Percentiles rank a stretch among this genome's conserved stretches.
Conservation (phyloP, 352 stramenopile genomes). For the Globisporangium irregulare region DNA sequence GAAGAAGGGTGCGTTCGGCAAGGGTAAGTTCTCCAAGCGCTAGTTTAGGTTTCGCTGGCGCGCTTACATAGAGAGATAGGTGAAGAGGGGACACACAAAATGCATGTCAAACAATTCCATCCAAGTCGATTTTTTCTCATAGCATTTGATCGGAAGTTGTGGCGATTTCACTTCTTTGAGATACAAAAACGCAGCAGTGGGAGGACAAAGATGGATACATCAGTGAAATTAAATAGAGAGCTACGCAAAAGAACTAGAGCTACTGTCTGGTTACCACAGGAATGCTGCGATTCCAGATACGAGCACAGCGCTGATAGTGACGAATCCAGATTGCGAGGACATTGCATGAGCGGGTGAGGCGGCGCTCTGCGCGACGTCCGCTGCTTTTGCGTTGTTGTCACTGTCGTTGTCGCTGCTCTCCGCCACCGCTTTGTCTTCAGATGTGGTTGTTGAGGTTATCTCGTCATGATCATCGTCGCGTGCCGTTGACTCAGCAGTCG, state of each 20-base stretch:
- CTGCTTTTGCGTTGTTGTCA: background rate
- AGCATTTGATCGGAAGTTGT: background rate
- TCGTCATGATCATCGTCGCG: background rate
- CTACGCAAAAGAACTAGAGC: background rate
- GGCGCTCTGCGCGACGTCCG: background rate
- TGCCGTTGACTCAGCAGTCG: background rate
- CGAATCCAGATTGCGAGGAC: background rate
- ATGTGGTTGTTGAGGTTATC: background rate
- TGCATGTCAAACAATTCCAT: background rate
- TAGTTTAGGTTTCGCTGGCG: background rate
- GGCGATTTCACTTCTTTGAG: background rate
- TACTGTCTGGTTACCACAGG: background rate
- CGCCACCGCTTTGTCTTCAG: background rate
- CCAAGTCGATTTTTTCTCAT: background rate
- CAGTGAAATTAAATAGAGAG: background rate
- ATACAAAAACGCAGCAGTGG: background rate
- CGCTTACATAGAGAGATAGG: background rate
- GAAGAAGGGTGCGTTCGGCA: conserved; percentile 22
- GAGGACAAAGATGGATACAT: background rate
- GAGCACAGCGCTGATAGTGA: background rate
- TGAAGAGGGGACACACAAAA: background rate
- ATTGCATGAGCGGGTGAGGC: background rate
- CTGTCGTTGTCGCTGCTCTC: background rate
- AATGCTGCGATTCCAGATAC: background rate
- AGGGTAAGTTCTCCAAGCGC: conserved; percentile 24